Evolutionary conservation across 805 yeast genomes (phyloP), one percentile per base, ranked within the genome.

Genomic region (Wickerhamiella sergipiensis): DNA sequence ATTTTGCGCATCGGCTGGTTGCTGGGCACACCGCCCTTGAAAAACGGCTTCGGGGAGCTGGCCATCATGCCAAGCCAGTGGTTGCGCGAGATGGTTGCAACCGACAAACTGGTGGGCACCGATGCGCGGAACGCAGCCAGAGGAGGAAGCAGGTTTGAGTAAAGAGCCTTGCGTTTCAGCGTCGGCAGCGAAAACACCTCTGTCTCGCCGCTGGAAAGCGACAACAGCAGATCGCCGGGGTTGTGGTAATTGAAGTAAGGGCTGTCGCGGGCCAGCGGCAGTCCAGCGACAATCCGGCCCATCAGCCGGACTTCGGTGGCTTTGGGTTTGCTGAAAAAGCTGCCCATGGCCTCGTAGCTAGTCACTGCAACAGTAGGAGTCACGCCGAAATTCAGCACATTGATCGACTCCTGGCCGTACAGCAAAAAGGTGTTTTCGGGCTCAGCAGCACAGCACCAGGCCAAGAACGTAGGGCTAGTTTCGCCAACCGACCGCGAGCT

Each of bases 61-160:
- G 77, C 70, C 70, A 83, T 73, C 73, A 86, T 78, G n/a, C 95
- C 86, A 43, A 78, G 70, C 95, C 95, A 87, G 51, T 81, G 78
- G 43, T 75, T 75, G 42, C 80, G 71, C 5, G 80, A 80, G 6
- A 83, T 80, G 7, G 75, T 70, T 50, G 77, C 64, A 0, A 86
- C 79, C 0, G 69, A 59, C 0, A 83, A 70, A 42, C 68, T 71
- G 0, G 86, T 77, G 8, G 81, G 77, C 10, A 77, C 78, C 0
- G 97, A 92, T 53, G 84, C 79, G 15, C 86, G 68, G 82, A 90
- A 81, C 4, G 86, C 76, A 23, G 92, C 60, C 1, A 88, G 77
- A 10, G 94, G 83, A 3, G 98, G 97, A 47, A 92, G 75, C n/a
- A 78, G 61, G 1, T 78, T 65, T 0, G 86, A 77, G 18, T 71